A percentile compares a stretch with the other conserved stretches of the same genome.
Evolutionary conservation across 192 early-diverging fungal species (phyloP).

Genomic region (Mortierella hygrophila): DNA sequence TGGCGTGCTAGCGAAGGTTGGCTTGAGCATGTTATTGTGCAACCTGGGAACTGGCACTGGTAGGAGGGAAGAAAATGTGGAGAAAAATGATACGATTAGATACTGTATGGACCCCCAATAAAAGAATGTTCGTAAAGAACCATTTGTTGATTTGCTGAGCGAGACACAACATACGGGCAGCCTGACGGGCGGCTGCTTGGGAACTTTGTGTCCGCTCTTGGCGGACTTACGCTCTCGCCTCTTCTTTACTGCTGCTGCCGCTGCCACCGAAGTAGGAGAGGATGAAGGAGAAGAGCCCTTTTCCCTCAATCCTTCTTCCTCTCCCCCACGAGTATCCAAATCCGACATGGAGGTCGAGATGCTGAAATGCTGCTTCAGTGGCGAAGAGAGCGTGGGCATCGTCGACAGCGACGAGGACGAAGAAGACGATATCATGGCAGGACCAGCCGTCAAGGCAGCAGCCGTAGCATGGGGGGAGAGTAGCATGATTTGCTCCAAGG

Average conservation of each 20-base stretch:
- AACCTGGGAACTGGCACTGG: constrained; percentile 12
- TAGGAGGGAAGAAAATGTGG: too few relatives aligned
- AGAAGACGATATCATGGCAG: neutral
- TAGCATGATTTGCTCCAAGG: neutral
- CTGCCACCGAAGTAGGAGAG: neutral
- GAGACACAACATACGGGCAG: neutral
- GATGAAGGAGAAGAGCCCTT: neutral
- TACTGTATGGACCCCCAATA: neutral
- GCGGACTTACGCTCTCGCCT: neutral
- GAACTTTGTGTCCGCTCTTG: neutral
- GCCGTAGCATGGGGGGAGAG: neutral
- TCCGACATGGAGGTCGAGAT: neutral
- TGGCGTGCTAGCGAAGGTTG: constrained; percentile 27
- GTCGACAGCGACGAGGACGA: neutral
- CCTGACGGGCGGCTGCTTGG: neutral
- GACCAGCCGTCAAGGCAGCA: neutral
- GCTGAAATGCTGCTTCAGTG: constrained; percentile 5
- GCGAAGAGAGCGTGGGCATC: neutral
- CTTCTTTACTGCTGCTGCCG: neutral
- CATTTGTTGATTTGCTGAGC: neutral
- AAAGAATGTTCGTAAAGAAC: neutral
- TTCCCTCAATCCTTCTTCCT: neutral
- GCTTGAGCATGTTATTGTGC: constrained; percentile 28
- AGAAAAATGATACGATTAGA: neutral
- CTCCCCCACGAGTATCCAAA: neutral